Conservation (phyloP, 768 basidiomycete genomes). For the Suillus subaureus region DNA sequence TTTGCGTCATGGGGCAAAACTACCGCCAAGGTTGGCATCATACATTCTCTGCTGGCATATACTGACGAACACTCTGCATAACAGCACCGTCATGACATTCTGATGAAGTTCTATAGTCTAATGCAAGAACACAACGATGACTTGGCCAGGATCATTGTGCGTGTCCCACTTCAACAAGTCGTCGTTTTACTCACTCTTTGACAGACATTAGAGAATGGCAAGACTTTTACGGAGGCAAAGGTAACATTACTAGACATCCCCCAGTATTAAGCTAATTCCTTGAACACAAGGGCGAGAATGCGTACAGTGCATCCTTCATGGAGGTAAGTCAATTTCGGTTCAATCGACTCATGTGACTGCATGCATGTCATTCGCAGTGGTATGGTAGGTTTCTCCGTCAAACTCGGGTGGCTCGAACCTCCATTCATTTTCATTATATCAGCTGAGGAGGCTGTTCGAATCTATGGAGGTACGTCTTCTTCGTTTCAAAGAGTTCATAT, state of each 20-base stretch:
- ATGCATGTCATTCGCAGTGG: constrained; percentile 61
- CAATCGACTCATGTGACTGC: constrained; percentile 11
- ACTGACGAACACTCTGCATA: background rate
- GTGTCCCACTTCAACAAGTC: constrained; percentile 27
- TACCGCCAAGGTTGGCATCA: constrained; percentile 71
- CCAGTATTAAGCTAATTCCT: background rate
- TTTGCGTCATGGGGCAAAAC: constrained; percentile 88
- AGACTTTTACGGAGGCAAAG: constrained; percentile 83
- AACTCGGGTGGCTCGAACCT: background rate
- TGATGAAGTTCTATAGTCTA: constrained; percentile 75
- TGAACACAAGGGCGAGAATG: constrained; percentile 65
- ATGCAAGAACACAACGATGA: constrained; percentile 89
- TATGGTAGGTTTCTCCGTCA: constrained; percentile 54
- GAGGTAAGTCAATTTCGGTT: constrained; percentile 52
- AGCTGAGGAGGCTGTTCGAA: constrained; percentile 92
- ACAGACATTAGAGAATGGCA: constrained; percentile 93
- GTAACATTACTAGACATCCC: constrained; percentile 34
- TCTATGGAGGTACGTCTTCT: constrained; percentile 72
- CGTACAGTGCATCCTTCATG: constrained; percentile 83
- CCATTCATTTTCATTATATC: constrained; percentile 13
- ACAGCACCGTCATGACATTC: constrained; percentile 80
- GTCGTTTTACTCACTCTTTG: constrained; percentile 14
- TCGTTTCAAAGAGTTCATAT: background rate
- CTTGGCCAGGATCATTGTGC: constrained; percentile 80
- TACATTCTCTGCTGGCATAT: background rate